Percentiles rank a stretch among this genome's conserved stretches.
Conservation (phyloP, 306 rosid species). For the Crotalaria pallida region DNA sequence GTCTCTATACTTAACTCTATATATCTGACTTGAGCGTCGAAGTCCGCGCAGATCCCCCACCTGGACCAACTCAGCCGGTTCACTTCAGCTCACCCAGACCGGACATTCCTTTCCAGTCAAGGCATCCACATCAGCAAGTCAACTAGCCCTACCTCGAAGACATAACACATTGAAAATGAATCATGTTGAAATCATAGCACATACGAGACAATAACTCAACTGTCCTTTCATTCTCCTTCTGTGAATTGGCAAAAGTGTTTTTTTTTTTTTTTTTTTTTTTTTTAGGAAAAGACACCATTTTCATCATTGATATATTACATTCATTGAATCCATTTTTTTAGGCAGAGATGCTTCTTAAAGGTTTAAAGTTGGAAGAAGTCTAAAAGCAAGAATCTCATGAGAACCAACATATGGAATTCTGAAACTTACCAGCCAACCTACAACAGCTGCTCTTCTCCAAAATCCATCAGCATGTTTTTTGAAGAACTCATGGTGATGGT, state of each 20-base stretch:
- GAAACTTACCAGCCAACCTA: constrained; percentile 65
- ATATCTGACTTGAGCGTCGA: too few species aligned
- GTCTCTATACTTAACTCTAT: too few species aligned
- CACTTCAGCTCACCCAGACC: too few species aligned
- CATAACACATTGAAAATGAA: too few species aligned
- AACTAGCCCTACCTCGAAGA: too few species aligned
- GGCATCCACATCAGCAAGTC: too few species aligned
- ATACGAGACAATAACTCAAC: neutral
- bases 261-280: neutral
- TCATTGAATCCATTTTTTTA: constrained; percentile 6
- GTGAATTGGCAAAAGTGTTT: neutral
- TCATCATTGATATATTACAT: neutral
- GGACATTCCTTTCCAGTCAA: too few species aligned
- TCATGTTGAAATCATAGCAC: neutral
- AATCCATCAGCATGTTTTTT: constrained; percentile 36
- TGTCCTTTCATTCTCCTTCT: neutral
- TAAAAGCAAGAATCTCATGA: neutral
- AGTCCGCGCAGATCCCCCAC: too few species aligned
- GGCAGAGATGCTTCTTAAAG: neutral
- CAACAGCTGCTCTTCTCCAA: constrained; percentile 67
- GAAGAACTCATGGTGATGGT: constrained; percentile 32
- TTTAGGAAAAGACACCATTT: neutral
- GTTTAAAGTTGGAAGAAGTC: neutral
- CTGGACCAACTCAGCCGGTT: too few species aligned
- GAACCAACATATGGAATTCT: neutral